Percentiles rank a stretch among this genome's conserved stretches.
Evolutionary conservation across 2,329 filamentous ascomycete species (phyloP).

Genomic region (Microsporum ferrugineum): DNA sequence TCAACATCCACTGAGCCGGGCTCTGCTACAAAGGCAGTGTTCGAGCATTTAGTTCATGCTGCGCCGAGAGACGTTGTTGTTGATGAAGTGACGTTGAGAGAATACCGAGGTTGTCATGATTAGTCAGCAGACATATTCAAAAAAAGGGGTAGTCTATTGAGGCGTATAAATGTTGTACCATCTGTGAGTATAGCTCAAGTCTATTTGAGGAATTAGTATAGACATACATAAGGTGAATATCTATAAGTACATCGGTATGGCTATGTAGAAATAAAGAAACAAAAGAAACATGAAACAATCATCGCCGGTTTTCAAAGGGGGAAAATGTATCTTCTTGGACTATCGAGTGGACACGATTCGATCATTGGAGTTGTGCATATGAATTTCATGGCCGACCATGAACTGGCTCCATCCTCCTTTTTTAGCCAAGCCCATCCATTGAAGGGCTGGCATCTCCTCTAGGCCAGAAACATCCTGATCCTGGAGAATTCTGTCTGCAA

Average conservation of each 20-base stretch:
- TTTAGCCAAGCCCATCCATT: slow-evolving; percentile 5
- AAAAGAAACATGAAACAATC: neutral
- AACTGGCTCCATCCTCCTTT: slow-evolving; percentile 5
- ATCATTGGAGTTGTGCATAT: neutral
- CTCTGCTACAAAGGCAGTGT: too few relatives aligned
- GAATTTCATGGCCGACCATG: slow-evolving; percentile 5
- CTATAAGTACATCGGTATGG: neutral
- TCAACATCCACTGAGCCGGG: neutral
- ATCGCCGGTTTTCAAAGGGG: neutral
- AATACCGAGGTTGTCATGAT: neutral
- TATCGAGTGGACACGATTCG: slow-evolving; percentile 1
- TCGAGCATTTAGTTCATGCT: neutral
- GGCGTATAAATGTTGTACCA: neutral
- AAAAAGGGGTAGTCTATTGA: neutral
- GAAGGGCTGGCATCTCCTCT: neutral
- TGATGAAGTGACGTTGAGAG: neutral
- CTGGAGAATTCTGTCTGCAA: neutral
- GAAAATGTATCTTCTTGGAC: neutral
- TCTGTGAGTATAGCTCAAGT: too few relatives aligned
- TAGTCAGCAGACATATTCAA: neutral
- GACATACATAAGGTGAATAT: too few relatives aligned
- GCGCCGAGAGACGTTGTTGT: neutral
- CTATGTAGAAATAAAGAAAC: neutral
- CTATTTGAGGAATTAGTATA: too few relatives aligned
- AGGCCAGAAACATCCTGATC: neutral